Percentiles rank a stretch among this genome's conserved stretches.
Evolutionary conservation across 306 rosid species (phyloP).

Genomic region (Castanea crenata): DNA sequence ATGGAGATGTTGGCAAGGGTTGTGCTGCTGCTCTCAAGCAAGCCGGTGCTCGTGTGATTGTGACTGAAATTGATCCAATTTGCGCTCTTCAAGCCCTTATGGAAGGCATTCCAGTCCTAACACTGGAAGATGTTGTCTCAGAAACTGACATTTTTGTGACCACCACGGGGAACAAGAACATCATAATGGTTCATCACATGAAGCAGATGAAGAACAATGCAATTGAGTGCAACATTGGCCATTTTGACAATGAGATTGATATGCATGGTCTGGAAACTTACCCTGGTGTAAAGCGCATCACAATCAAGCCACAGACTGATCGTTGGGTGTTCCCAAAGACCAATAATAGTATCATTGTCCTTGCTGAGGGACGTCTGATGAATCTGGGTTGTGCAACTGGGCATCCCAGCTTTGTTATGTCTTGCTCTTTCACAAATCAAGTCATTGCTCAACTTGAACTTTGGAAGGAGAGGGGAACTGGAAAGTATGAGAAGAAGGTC

Average conservation of each 20-base stretch:
- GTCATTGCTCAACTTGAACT: neutral
- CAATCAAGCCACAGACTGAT: neutral
- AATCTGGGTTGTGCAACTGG: neutral
- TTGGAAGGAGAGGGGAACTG: neutral
- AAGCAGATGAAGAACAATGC: neutral
- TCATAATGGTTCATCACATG: neutral
- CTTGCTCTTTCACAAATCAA: neutral
- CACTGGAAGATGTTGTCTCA: slow-evolving; percentile 50
- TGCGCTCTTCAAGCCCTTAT: slow-evolving; percentile 94
- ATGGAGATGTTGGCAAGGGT: slow-evolving; percentile 98
- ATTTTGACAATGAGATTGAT: neutral
- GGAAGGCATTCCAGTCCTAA: slow-evolving; percentile 84
- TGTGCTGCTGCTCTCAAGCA: slow-evolving; percentile 92
- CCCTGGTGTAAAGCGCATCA: neutral
- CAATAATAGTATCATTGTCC: neutral
- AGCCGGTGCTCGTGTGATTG: slow-evolving; percentile 87
- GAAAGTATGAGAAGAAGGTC: neutral
- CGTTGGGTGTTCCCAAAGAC: neutral
- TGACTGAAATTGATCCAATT: slow-evolving; percentile 94
- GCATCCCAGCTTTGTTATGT: neutral
- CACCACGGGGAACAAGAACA: slow-evolving; percentile 58
- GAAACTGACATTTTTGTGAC: slow-evolving; percentile 89
- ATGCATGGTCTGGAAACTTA: neutral
- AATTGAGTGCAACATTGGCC: neutral
- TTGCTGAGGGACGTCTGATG: neutral